phyloP scores from a whole-genome alignment of 1,284 basidiomycete species.

The Ceratorhiza oryzae-sativae region DNA sequence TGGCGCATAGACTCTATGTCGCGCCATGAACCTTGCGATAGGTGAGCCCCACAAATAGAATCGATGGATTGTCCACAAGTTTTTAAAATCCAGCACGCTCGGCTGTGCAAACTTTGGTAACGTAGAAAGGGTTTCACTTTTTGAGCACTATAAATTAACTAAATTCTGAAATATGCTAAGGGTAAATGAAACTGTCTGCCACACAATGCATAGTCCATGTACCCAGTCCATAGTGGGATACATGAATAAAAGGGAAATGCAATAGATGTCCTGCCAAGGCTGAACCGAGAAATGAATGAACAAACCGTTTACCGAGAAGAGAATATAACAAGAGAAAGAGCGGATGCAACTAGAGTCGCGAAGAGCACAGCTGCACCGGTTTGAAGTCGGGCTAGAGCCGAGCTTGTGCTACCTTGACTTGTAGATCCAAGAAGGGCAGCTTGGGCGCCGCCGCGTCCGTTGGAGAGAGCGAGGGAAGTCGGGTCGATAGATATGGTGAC shows the following conservation, averaged over 20 bases:
- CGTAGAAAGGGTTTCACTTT: too few relatives aligned
- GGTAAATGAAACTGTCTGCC: background rate
- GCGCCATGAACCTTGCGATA: too few relatives aligned
- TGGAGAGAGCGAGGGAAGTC: constrained; percentile 49
- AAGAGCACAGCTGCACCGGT: constrained; percentile 1
- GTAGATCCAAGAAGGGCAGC: background rate
- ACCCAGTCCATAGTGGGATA: background rate
- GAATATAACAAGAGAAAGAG: background rate
- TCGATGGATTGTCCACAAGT: too few relatives aligned
- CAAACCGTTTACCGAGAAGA: background rate
- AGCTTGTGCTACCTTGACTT: background rate
- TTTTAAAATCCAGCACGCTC: too few relatives aligned
- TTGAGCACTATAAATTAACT: background rate
- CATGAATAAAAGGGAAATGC: background rate
- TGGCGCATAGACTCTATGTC: too few relatives aligned
- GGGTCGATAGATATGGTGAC: constrained; percentile 44
- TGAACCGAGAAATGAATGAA: background rate
- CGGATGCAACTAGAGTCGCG: background rate
- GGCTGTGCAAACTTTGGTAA: too few relatives aligned
- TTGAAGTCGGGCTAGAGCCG: background rate
- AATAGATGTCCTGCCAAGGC: background rate
- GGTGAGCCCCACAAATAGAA: too few relatives aligned
- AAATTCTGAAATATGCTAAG: background rate
- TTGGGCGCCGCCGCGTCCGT: constrained; percentile 47
- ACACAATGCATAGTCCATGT: background rate